These are phyloP conservation scores for Quercus gilva DNA, from an alignment of 306 rosid genomes.

Conservation along the genomic window DNA sequence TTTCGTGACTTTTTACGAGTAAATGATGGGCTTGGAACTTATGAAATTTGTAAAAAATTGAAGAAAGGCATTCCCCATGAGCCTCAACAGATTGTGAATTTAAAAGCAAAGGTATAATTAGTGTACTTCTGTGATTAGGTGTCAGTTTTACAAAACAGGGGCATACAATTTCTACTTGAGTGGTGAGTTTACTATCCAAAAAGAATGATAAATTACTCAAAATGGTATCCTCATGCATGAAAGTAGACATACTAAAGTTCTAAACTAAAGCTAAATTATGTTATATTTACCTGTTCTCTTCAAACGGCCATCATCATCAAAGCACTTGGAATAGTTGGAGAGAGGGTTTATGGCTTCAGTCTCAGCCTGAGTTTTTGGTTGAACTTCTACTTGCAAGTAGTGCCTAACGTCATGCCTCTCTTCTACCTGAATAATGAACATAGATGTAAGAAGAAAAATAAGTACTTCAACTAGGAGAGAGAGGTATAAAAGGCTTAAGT, in stretches of 20 bases:
- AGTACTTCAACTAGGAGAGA: not conserved
- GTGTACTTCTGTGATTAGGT: not conserved
- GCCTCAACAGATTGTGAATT: not conserved
- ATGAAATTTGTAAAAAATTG: not conserved
- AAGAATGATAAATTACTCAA: not conserved
- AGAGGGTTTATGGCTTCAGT: conserved; percentile 37
- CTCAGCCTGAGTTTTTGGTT: conserved; percentile 40
- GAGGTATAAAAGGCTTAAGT: not conserved
- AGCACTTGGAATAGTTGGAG: conserved; percentile 57
- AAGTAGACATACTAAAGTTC: not conserved
- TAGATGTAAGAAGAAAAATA: not conserved
- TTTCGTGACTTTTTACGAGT: not conserved
- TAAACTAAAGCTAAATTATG: not conserved
- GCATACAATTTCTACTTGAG: not conserved
- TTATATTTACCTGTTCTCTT: conserved; percentile 61
- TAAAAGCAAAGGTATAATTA: not conserved
- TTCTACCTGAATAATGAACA: conserved; percentile 40
- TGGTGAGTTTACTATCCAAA: not conserved
- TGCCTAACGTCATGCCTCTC: conserved; percentile 61
- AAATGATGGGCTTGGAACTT: not conserved
- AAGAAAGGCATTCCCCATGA: not conserved
- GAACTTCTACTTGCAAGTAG: conserved; percentile 60
- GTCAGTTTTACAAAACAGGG: too few species aligned
- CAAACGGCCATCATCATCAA: conserved; percentile 79
- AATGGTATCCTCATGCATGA: not conserved